These are phyloP conservation scores for Hymenoscyphus occultus DNA, from an alignment of 2,329 filamentous ascomycete genomes.

Conservation along the genomic window DNA sequence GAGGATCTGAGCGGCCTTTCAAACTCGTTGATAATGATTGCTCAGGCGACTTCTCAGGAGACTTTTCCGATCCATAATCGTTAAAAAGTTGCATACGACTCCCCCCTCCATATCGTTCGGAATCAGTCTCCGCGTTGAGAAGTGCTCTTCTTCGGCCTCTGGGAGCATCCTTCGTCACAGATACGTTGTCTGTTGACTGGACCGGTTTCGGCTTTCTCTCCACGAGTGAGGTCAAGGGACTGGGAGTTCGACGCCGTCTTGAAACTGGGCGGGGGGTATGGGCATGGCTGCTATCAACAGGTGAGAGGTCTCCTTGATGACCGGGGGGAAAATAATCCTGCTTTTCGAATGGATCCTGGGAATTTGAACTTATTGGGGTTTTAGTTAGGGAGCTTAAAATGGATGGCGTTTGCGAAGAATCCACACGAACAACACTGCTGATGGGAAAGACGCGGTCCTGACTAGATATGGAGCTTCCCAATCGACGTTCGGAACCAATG, in stretches of 20 bases:
- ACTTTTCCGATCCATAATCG: not conserved
- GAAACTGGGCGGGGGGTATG: not conserved
- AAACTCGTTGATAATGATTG: not conserved
- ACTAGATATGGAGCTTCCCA: not conserved
- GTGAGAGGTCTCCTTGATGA: not conserved
- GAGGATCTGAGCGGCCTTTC: not conserved
- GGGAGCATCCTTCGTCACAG: not conserved
- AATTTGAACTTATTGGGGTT: not conserved
- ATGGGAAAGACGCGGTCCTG: slow-evolving; percentile 33
- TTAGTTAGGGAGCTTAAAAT: not conserved
- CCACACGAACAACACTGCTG: slow-evolving; percentile 32
- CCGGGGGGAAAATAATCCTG: slow-evolving; percentile 24
- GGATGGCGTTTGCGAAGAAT: slow-evolving; percentile 28
- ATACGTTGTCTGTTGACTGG: not conserved
- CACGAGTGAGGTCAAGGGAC: not conserved
- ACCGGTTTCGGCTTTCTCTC: not conserved
- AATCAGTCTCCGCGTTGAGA: slow-evolving; percentile 12
- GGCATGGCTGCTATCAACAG: slow-evolving; percentile 12
- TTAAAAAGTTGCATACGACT: slow-evolving; percentile 2
- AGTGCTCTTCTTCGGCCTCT: slow-evolving; percentile 6
- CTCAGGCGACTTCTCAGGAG: not conserved
- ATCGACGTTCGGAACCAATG: not conserved
- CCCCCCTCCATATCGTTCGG: slow-evolving; percentile 17
- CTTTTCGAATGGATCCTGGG: slow-evolving; percentile 20
- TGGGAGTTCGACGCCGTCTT: slow-evolving; percentile 9